These are phyloP conservation scores for Trametes cinnabarina DNA, from an alignment of 768 basidiomycete species.

Conservation along the genomic window DNA sequence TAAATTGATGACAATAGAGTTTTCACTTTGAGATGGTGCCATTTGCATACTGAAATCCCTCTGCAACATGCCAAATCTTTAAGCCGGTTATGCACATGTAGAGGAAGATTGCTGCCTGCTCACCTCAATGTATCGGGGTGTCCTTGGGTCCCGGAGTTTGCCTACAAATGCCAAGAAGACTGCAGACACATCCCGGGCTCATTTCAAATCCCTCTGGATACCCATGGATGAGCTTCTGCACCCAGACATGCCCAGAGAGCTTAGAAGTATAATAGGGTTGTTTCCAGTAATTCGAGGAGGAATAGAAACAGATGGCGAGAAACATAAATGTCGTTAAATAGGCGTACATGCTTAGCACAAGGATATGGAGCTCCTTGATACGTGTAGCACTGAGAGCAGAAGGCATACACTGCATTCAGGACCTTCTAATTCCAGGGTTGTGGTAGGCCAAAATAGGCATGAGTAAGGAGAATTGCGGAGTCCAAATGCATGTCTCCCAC, in stretches of 20 bases:
- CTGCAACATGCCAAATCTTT: slow-evolving; percentile 23
- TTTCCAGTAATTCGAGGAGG: not conserved
- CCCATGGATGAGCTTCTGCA: slow-evolving; percentile 6
- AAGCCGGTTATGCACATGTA: slow-evolving; percentile 27
- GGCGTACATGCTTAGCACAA: not conserved
- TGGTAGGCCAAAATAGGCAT: too few relatives aligned
- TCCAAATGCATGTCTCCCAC: too few relatives aligned
- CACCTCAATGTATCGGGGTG: slow-evolving; percentile 3
- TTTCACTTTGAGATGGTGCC: slow-evolving; percentile 20
- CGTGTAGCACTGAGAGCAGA: not conserved
- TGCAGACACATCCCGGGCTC: slow-evolving; percentile 4
- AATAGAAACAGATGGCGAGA: not conserved
- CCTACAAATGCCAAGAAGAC: slow-evolving; percentile 9
- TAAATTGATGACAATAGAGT: slow-evolving; percentile 13
- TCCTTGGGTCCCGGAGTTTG: slow-evolving; percentile 2
- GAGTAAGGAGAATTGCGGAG: too few relatives aligned
- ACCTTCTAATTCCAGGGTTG: too few relatives aligned
- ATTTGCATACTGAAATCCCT: slow-evolving; percentile 28
- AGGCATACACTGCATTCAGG: too few relatives aligned
- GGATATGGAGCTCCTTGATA: not conserved
- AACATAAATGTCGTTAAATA: not conserved
- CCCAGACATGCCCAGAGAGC: slow-evolving; percentile 8
- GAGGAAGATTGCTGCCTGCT: slow-evolving; percentile 29
- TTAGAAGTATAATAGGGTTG: slow-evolving; percentile 8
- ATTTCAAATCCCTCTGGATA: slow-evolving; percentile 3